Evolutionary conservation across 78 protist species (phyloP), one percentile per base, ranked within the genome.

Genomic region (Corallochytrium limacisporum): DNA sequence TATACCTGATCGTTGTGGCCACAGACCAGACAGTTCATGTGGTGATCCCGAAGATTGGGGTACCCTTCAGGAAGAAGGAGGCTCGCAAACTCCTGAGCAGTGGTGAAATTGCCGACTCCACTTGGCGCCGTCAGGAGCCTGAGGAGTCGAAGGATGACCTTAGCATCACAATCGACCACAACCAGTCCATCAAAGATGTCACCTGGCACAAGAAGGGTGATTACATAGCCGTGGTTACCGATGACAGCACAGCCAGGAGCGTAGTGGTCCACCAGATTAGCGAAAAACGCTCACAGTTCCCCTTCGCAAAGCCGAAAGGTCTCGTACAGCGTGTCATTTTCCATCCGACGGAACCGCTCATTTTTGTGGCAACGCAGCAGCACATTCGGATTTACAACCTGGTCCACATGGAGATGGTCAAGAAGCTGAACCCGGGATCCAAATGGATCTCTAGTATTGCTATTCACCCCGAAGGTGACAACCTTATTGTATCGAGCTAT

Each of bases 201-300:
- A 53, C 69, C 9, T 91, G 95, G 95, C 98, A 94, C 77, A 53
- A 46, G 51, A 65, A 77, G 60, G 96, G 98, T 44, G 95, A 91
- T 49, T 94, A 94, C 66, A 38, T 91, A n/a, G 86, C 85, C 16
- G 47, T 90, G 1, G 77, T 85, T 0, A 48, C 67, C 33, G 88
- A 94, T 16, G 78, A 84, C 20, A 75, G 76, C 15, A 33, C 0
- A 8, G 46, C 65, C 35, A 13, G 40, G 5, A 48, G 37, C 9
- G 66, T 61, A 28, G 66, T 38, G 1, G 24, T 61, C 33, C 66
- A 61, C n/a, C 66, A 61, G 66, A 16, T 61, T 10, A 61, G 66
- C 32, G 16, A 28, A 57, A 10, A 39, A 39, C 51, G 65, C 13
- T 31, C 69, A 4, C 69, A 71, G 28, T 0, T 0, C 0, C 93